Evolutionary conservation across 129 eudicot species (phyloP).

Genomic region (Lactuca saligna): DNA sequence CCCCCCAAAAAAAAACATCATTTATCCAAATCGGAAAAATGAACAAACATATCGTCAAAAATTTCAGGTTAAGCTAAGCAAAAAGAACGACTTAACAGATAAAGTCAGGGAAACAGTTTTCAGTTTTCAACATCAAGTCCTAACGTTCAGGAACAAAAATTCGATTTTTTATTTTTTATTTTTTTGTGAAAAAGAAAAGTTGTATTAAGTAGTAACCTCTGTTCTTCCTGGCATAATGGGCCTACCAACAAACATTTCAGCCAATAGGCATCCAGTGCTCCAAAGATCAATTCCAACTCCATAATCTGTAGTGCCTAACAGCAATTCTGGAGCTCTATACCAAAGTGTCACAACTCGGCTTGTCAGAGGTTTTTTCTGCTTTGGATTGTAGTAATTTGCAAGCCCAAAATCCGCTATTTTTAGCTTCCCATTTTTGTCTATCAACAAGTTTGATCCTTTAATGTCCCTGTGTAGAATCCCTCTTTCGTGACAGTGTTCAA

Average conservation of each 20-base stretch:
- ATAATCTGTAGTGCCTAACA: constrained; percentile 72
- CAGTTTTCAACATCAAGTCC: too few species aligned
- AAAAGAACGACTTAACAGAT: too few species aligned
- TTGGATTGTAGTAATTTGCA: constrained; percentile 57
- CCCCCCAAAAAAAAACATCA: too few species aligned
- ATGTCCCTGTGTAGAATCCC: constrained; percentile 86
- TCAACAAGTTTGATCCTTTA: constrained; percentile 75
- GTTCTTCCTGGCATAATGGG: constrained; percentile 89
- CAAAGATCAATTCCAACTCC: constrained; percentile 93
- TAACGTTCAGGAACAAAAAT: too few species aligned
- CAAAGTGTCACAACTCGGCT: constrained; percentile 87
- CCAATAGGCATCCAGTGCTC: constrained; percentile 84
- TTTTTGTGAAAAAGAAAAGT: neutral
- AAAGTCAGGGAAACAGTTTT: too few species aligned
- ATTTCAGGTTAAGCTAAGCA: too few species aligned
- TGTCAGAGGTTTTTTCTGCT: constrained; percentile 55
- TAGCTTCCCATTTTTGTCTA: constrained; percentile 63
- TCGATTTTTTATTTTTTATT: neutral
- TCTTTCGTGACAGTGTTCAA: constrained; percentile 73
- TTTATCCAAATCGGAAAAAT: too few species aligned
- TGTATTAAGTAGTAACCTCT: constrained; percentile 42
- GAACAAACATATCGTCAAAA: too few species aligned
- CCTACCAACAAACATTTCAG: constrained; percentile 75
- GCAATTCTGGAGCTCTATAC: constrained; percentile 88
- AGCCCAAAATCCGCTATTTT: constrained; percentile 88